Conservation (phyloP, 768 basidiomycete genomes). For the Auricularia cornea region DNA sequence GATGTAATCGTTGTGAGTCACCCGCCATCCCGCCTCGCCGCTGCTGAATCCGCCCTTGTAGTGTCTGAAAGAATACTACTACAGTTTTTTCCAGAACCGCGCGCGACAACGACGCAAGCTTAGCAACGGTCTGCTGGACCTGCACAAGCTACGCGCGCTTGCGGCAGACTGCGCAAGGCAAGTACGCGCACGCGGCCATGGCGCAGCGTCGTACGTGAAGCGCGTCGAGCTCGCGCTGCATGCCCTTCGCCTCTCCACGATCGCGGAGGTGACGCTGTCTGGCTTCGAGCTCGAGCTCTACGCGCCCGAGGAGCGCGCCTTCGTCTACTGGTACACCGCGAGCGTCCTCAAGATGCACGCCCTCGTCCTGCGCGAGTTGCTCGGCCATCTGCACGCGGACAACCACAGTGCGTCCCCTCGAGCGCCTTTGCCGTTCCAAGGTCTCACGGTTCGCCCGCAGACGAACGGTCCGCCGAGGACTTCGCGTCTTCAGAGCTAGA, state of each 20-base stretch:
- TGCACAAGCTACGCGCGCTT: slow-evolving; percentile 35
- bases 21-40: not conserved
- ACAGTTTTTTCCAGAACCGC: slow-evolving; percentile 60
- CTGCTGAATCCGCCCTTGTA: slow-evolving; percentile 20
- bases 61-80: slow-evolving; percentile 51
- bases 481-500: not conserved
- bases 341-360: slow-evolving; percentile 47
- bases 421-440: not conserved
- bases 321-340: slow-evolving; percentile 69
- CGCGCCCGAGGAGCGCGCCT: slow-evolving; percentile 52
- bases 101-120: slow-evolving; percentile 57
- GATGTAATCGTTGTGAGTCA: slow-evolving; percentile 4
- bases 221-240: not conserved
- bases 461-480: slow-evolving; percentile 26
- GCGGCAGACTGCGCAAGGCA: not conserved
- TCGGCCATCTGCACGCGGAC: not conserved
- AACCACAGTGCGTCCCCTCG: not conserved
- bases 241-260: slow-evolving; percentile 48
- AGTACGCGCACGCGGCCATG: not conserved
- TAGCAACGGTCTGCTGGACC: slow-evolving; percentile 53
- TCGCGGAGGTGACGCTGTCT: slow-evolving; percentile 62
- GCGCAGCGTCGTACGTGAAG: not conserved
- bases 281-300: slow-evolving; percentile 76
- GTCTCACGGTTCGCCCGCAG: slow-evolving; percentile 36
- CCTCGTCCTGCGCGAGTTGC: slow-evolving; percentile 2